Evolutionary conservation across 2,329 filamentous ascomycete species (phyloP).

Genomic region (Colletotrichum orchidophilum): DNA sequence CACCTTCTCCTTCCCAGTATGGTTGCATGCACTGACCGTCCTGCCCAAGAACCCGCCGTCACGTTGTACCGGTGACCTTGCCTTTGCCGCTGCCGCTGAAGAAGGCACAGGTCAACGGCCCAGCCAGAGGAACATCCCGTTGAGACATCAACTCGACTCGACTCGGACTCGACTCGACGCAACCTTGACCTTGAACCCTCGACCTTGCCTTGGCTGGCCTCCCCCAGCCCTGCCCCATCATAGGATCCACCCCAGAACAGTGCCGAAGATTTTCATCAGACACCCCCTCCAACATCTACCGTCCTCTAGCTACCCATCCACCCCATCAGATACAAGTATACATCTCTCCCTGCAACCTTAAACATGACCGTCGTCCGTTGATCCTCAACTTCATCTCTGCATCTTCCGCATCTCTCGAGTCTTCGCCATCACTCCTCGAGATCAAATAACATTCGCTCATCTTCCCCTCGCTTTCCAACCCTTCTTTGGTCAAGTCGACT

Average conservation of each 20-base stretch:
- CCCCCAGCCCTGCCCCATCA: constrained; percentile 40
- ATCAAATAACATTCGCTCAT: neutral
- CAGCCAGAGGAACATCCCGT: constrained; percentile 34
- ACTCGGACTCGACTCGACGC: constrained; percentile 32
- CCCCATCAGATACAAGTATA: constrained; percentile 58
- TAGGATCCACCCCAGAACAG: constrained; percentile 56
- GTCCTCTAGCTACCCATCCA: constrained; percentile 45
- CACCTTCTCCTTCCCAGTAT: constrained; percentile 59
- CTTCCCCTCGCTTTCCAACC: neutral
- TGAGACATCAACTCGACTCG: constrained; percentile 20
- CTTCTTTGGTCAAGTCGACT: neutral
- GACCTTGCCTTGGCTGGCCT: constrained; percentile 38
- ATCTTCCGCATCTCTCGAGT: constrained; percentile 30
- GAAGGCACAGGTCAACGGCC: constrained; percentile 45
- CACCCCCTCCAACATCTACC: constrained; percentile 59
- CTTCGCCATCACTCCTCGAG: constrained; percentile 21
- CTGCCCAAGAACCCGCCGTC: constrained; percentile 24
- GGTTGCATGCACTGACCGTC: constrained; percentile 53
- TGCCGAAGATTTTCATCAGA: constrained; percentile 59
- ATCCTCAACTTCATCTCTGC: constrained; percentile 39
- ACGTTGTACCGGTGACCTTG: constrained; percentile 29
- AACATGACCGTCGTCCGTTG: constrained; percentile 39
- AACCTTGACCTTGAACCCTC: constrained; percentile 29
- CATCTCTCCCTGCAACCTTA: constrained; percentile 53
- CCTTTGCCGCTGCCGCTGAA: constrained; percentile 41